Evolutionary conservation across 768 basidiomycete species (phyloP).

Genomic region (Lactarius pseudohatsudake): DNA sequence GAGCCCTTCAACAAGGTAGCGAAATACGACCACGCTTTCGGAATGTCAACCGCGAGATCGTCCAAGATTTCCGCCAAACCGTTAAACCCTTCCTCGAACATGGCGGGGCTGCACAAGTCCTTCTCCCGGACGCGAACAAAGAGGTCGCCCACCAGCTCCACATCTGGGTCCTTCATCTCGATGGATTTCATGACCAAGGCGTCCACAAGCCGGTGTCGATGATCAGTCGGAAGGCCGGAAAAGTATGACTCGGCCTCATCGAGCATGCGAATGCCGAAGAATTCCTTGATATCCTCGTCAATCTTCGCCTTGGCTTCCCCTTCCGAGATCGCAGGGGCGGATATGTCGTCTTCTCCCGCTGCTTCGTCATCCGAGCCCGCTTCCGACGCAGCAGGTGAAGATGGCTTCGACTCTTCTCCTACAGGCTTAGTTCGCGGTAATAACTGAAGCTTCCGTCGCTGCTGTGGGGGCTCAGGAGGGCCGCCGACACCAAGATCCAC

Average conservation of each 20-base stretch:
- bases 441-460: conserved; percentile 72
- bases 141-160: conserved; percentile 72
- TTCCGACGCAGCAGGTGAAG: conserved; percentile 48
- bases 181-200: conserved; percentile 72
- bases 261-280: conserved; percentile 79
- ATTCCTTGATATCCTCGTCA: conserved; percentile 80
- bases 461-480: conserved; percentile 47
- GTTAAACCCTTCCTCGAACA: conserved; percentile 74
- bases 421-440: conserved; percentile 75
- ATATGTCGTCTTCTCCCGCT: conserved; percentile 34
- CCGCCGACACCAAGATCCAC: conserved; percentile 49
- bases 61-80: conserved; percentile 75
- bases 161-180: conserved; percentile 80
- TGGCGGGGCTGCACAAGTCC: conserved; percentile 53
- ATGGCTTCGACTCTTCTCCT: conserved; percentile 41
- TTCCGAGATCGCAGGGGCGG: conserved; percentile 53
- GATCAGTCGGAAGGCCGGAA: conserved; percentile 61
- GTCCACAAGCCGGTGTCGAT: conserved; percentile 68
- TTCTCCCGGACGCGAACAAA: conserved; percentile 64
- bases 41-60: conserved; percentile 88
- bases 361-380: conserved; percentile 52
- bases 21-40: conserved; percentile 77
- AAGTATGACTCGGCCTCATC: conserved; percentile 91
- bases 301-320: conserved; percentile 73
- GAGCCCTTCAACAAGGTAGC: conserved; percentile 73